Evolutionary conservation across 1,139 yeast species (phyloP).

Genomic region (Yamadazyma mexicana): DNA sequence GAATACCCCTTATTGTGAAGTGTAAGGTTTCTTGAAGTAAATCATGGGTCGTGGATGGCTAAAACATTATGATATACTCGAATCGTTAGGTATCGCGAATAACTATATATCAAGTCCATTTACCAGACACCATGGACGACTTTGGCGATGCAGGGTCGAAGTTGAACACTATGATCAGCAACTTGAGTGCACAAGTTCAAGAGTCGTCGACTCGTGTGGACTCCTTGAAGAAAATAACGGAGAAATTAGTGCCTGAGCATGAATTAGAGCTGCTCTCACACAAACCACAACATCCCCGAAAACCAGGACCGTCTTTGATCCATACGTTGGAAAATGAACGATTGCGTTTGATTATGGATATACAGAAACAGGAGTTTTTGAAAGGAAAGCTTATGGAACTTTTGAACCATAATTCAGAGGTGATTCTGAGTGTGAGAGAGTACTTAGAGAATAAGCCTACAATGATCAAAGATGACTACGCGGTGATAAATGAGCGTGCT

Average conservation of each 20-base stretch:
- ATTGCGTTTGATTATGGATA: conserved; percentile 37
- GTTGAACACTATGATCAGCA: conserved; percentile 8
- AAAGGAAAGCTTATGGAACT: conserved; percentile 34
- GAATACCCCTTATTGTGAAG: too few species aligned
- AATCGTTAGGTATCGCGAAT: too few species aligned
- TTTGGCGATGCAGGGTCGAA: conserved; percentile 13
- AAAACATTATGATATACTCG: too few species aligned
- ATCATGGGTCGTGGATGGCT: too few species aligned
- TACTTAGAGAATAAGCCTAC: conserved; percentile 27
- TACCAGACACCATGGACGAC: conserved; percentile 11
- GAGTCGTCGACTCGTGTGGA: conserved; percentile 9
- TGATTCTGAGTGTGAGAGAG: conserved; percentile 39
- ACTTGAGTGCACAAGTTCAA: conserved; percentile 7
- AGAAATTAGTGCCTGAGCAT: conserved; percentile 21
- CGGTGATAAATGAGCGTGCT: conserved; percentile 12
- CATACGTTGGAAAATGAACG: conserved; percentile 34
- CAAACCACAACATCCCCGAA: not conserved
- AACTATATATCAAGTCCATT: too few species aligned
- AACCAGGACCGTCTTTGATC: conserved; percentile 5
- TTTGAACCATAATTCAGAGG: conserved; percentile 39
- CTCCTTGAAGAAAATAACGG: conserved; percentile 23
- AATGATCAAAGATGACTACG: conserved; percentile 14
- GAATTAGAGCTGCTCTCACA: conserved; percentile 14
- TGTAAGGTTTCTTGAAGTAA: too few species aligned
- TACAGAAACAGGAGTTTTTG: conserved; percentile 45